Conservation (phyloP, 2,329 filamentous ascomycete genomes). For the Nigrospora osmanthi region DNA sequence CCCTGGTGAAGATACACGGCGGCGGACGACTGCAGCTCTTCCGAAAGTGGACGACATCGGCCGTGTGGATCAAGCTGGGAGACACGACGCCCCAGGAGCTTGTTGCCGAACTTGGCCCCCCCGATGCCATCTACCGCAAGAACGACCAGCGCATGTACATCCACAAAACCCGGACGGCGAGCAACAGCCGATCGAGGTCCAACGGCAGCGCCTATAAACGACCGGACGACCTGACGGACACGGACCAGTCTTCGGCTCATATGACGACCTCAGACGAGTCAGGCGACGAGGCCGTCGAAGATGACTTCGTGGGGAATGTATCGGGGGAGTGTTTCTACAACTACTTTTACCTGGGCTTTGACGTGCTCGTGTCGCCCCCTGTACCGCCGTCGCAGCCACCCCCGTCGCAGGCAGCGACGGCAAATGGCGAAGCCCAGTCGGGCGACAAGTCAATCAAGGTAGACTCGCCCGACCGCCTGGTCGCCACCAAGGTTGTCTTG, state of each 20-base stretch:
- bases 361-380: slow-evolving; percentile 80
- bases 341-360: slow-evolving; percentile 93
- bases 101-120: slow-evolving; percentile 82
- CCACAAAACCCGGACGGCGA: slow-evolving; percentile 56
- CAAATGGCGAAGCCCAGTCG: slow-evolving; percentile 13
- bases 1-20: slow-evolving; percentile 69
- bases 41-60: slow-evolving; percentile 58
- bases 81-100: slow-evolving; percentile 90
- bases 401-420: slow-evolving; percentile 32
- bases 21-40: slow-evolving; percentile 72
- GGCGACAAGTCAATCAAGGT: slow-evolving; percentile 28
- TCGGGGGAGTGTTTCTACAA: slow-evolving; percentile 87
- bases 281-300: slow-evolving; percentile 52
- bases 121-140: slow-evolving; percentile 89
- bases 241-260: slow-evolving; percentile 67
- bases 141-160: slow-evolving; percentile 84
- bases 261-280: slow-evolving; percentile 59
- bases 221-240: slow-evolving; percentile 57
- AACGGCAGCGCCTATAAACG: slow-evolving; percentile 34
- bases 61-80: slow-evolving; percentile 67
- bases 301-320: slow-evolving; percentile 43
- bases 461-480: slow-evolving; percentile 55
- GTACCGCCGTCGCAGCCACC: slow-evolving; percentile 56
- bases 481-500: slow-evolving; percentile 85
- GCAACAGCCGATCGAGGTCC: slow-evolving; percentile 40